Evolutionary conservation across 345 rosid genomes (phyloP).

Genomic region (Luvunga scandens): DNA sequence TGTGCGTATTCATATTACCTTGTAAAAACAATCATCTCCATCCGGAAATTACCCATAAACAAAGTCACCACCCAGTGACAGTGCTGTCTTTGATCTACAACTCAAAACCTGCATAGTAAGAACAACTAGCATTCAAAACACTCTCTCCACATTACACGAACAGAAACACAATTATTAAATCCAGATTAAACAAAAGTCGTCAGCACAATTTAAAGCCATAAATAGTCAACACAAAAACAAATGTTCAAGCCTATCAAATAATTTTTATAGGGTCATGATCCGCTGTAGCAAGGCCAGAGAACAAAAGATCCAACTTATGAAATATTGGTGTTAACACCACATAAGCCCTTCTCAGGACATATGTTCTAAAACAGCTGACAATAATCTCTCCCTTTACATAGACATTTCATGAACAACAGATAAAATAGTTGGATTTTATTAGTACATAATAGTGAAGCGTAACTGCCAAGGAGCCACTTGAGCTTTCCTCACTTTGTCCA

Average conservation of each 20-base stretch:
- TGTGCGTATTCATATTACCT: background rate
- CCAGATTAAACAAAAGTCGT: slow-evolving; percentile 7
- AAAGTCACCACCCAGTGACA: background rate
- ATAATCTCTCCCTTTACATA: slow-evolving; percentile 14
- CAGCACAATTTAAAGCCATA: background rate
- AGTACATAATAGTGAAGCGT: slow-evolving; percentile 6
- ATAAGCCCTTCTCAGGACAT: background rate
- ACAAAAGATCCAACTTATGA: slow-evolving; percentile 11
- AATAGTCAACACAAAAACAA: background rate
- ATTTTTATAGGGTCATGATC: slow-evolving; percentile 9
- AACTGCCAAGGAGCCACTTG: slow-evolving; percentile 1
- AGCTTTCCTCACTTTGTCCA: slow-evolving; percentile 68
- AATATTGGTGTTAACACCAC: background rate
- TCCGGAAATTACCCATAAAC: background rate
- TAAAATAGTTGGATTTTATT: slow-evolving; percentile 22
- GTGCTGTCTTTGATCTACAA: background rate
- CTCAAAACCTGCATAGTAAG: background rate
- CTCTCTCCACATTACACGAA: background rate
- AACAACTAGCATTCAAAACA: background rate
- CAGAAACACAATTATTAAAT: slow-evolving; percentile 9
- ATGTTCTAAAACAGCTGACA: background rate
- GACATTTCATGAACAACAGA: slow-evolving; percentile 13
- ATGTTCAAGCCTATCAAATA: background rate
- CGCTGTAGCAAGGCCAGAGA: background rate
- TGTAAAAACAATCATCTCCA: background rate